Base-by-base conservation (phyloP, 345 rosid genomes). In the Melastoma malabathricum region DNA sequence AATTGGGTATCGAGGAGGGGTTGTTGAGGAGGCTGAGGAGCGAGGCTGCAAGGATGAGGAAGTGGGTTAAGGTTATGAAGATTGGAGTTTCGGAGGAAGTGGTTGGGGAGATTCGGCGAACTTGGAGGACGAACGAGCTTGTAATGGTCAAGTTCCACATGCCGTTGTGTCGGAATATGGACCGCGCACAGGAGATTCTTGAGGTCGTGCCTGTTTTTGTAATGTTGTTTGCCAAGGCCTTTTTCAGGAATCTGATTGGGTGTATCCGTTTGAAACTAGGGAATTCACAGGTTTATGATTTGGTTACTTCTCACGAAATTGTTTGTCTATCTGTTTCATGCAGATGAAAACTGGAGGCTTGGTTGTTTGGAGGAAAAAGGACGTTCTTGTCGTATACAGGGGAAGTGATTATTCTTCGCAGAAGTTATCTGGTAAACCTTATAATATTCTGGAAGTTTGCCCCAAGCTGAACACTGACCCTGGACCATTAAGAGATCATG, bases 301-400 rank as follows among this genome's bases (percentile, higher is more conserved):
- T 10, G 34, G 19, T 15, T 34, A 59, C 22, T 59, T 55, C 18
- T 46, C 31, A 14, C 15, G 16, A 43, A 22, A 25, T 53, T 52
- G 31, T 25, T 45, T 41, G 47, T 20, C 60, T 51, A 15, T 43
- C 52, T 61, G 60, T 55, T 18, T 51, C 43, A 10, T 47, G 47
- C 74, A 88, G 97, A 46, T 81, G 81, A 84, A 88, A 78, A 84
- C 94, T 18, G 84, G 88, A 31, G 90, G 97, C 31, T 74, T 80
- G 75, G 90, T 84, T 68, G 72, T 84, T 53, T 80, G 88, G 76
- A 76, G 73, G 55, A 74, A 58, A 76, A 82, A 84, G 71, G 90
- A 80, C 18, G 34, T 49, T 64, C 64, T 64, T 43, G 70, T 76
- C 49, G 51, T 88, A 34, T 88, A 80, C 58, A 67, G 84, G 73